Base-by-base conservation (phyloP, 371 early-diverging fungal species). In the Circinella minor region DNA sequence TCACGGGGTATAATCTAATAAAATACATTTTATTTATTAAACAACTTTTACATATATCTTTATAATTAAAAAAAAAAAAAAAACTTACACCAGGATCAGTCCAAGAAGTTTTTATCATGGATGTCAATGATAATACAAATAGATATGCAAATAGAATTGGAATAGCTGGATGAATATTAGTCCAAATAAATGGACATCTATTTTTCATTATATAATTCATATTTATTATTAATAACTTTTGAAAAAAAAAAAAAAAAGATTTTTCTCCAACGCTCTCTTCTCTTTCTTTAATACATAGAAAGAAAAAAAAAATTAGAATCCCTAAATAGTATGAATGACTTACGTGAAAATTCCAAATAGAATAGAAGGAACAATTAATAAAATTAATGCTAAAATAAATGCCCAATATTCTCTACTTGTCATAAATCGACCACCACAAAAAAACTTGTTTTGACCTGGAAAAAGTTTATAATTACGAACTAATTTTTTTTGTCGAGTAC, bases 31-130 rank as follows among this genome's bases (percentile, higher is more conserved):
- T 34, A 18, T 34, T 10, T 37, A 20, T 62, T 54, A 17, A 17
- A 3, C 20, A 43, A 43, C 43, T 11, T 43, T 0, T 5, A 18
- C 7, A 27, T 34, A 57, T 0, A 34, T 20, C 0, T 4, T 6
- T 34, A 57, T 57, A 34, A 13, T 10, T 7, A 3, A 57, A 13
- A 34, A 5, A 10, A 13, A 34, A 5, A 10, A 34, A 9, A 15
- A 38, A 7, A 70, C 77, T 81, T 84, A 92, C 91, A 15, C 97
- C 96, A 10, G 97, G 97, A 80, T 97, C 97, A 1, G 92, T 94
- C 84, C 93, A 92, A 18, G 94, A 94, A 4, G 96, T 87, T 74
- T 89, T 91, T 61, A 93, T 77, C 91, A 96, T 92, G 10, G 92
- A 89, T 1, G 90, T 86, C 10, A 93, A 60, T 6, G 93, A 77